Base-by-base conservation (phyloP, 805 yeast genomes). In the Pichia ethanolica region DNA sequence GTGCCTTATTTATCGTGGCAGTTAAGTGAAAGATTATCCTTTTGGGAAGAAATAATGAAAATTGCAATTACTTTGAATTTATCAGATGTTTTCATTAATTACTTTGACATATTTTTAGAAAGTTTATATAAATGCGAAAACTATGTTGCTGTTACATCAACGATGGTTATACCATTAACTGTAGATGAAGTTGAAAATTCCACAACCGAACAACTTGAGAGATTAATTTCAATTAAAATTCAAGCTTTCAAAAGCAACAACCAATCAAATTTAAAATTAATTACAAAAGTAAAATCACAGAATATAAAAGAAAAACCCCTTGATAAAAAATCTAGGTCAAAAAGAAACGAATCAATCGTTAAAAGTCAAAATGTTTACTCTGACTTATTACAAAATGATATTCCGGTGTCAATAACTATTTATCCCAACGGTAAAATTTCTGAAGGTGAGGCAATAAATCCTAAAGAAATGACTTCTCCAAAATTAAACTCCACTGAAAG, bases 401-500 rank as follows among this genome's bases (percentile, higher is more conserved):
- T 47, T 46, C 35, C 49, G 26, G 35, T 53, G 33, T 40, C 48
- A 3, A 48, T 53, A 5, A 50, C 47, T 5, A 35, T 53, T 32
- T 53, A 53, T 30, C 56, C 56, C 8, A 46, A 48, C 35, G 56
- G 56, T 13, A 50, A 47, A 13, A 42, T 38, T 39, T 11, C 25
- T 27, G 47, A 44, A 20, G 20, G 20, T 10, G 49, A 44, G n/a
- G 40, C 44, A 20, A 6, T 27, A 6, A 44, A 48, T 30, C 14
- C 12, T 7, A 26, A 47, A 5, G 25, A 33, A 11, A 26, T 12
- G 5, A 43, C 37, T n/a, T 13, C 13, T 0, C 39, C 34, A 20
- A 53, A 45, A 33, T 40, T 53, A 12, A 43, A 43, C 25, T 33
- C 30, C 11, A 9, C 26, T 11, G 54, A 53, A 39, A 26, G 51